Base-by-base conservation (phyloP, 1,284 basidiomycete species). In the Melampsora larici-populina region DNA sequence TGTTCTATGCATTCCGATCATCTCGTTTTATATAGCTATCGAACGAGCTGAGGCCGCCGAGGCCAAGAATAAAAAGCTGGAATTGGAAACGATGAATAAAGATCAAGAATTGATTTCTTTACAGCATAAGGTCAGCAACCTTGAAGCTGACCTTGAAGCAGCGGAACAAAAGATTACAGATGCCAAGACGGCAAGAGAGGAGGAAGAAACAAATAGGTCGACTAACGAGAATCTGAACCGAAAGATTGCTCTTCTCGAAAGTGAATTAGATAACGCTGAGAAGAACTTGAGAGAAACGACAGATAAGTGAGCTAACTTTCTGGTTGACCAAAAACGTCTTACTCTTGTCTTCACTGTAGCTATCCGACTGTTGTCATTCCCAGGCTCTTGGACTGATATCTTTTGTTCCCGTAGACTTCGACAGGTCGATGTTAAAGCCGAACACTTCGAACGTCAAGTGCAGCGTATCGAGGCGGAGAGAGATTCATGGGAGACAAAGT, bases 401-500 rank as follows among this genome's bases (percentile, higher is more conserved):
- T 24, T 55, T 69, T 33, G 18, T 36, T 65, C 46, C 58, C 55
- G 36, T 62, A 98, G 95, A 85, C 88, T 99, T 81, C 89, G 97
- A 81, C 94, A 97, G 84, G 93, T 96, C 78, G 97, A 99, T 84
- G 92, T 99, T 86, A 98, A 98, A 87, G 95, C 97, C 29, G 97
- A 99, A 85, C 94, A 98, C 87, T 97, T 94, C 85, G 96, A 98
- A 86, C 89, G 95, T 75, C 93, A 97, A 83, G 90, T 97, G 29
- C 87, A 90, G 81, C 89, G 92, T 73, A 87, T 89, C 78, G 95
- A 98, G 85, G 90, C 92, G 84, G 97, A 99, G 85, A 90, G 94
- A 79, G 95, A 97, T 84, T 84, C 86, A 72, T 94, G 92, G 93
- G 96, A 98, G 89, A 89, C 90, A 87, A 98, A 97, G 86, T 92